Evolutionary conservation across 768 basidiomycete species (phyloP), one percentile per base, ranked within the genome.

Genomic region (Tulasnella calospora): DNA sequence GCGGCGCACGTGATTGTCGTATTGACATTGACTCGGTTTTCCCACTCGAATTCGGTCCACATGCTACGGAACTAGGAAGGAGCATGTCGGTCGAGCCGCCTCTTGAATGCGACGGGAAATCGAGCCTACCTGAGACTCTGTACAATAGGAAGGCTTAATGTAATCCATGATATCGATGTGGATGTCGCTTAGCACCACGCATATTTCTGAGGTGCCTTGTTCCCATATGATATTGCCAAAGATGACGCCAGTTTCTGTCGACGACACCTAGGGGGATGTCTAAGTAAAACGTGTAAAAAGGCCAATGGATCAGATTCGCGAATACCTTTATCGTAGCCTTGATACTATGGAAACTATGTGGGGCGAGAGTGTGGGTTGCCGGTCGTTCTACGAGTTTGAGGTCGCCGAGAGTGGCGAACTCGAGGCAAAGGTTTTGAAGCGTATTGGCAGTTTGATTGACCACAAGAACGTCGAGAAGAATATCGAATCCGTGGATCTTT

Each of bases 31-130:
- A 99, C 97, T 82, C 96, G 90, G 86, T 99, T 99, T 88, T 99
- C 97, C 97, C 97, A 99, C 84, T 99, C 97, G 82, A 99, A 99
- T 84, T 99, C 98, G 36, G 96, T 99, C 97, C 97, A 98, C 95
- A 97, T 97, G 84, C 90, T 94, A 41, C 97, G 90, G 90, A 97
- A 97, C 93, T 96, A 82, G 10, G 67, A 80, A 27, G 55, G 15
- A 30, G 67, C 41, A 73, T 76, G 17, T 51, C n/a, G 23, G 70
- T 41, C 13, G 46, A 27, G 33, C 35, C 44, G 5, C n/a, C 30
- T 23, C 77, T 79, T 23, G 44, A 30, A 23, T 36, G 40, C 44
- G 30, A 6, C 27, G 36, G 44, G 61, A 2, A 69, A n/a, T 5
- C 21, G n/a, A 44, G 83, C 86, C 30, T 82, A 94, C 94, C 89